These are phyloP conservation scores for Fusarium liriodendri DNA, from an alignment of 2,329 filamentous ascomycete species.

Conservation along the genomic window DNA sequence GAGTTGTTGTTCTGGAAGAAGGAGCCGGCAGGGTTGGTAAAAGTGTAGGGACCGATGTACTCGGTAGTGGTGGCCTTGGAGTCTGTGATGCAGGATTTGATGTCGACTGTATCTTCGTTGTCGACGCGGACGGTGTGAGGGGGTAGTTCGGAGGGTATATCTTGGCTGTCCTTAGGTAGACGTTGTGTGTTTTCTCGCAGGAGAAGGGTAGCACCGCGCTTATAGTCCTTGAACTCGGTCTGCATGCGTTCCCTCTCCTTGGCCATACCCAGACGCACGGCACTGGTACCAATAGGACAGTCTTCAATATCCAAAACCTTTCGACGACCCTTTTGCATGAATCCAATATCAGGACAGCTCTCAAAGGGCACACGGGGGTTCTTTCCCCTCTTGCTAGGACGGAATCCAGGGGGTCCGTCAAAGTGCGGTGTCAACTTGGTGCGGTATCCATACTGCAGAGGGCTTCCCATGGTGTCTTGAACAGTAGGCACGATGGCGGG, in stretches of 20 bases:
- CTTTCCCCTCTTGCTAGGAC: slow-evolving; percentile 62
- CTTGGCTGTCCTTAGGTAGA: slow-evolving; percentile 60
- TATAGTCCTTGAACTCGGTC: slow-evolving; percentile 76
- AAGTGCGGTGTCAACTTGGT: slow-evolving; percentile 99
- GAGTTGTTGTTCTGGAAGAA: slow-evolving; percentile 99
- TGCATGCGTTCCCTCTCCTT: slow-evolving; percentile 82
- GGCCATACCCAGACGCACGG: slow-evolving; percentile 82
- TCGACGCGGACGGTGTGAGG: slow-evolving; percentile 61
- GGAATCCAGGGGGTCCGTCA: slow-evolving; percentile 74
- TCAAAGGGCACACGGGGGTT: slow-evolving; percentile 62
- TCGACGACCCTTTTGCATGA: slow-evolving; percentile 85
- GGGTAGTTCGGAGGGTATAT: slow-evolving; percentile 43
- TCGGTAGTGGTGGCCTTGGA: slow-evolving; percentile 85
- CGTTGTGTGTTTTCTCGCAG: slow-evolving; percentile 87
- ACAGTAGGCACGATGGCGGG: slow-evolving; percentile 80
- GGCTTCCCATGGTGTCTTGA: slow-evolving; percentile 88
- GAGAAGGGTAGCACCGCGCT: slow-evolving; percentile 86
- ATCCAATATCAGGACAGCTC: slow-evolving; percentile 84
- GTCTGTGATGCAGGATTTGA: slow-evolving; percentile 91
- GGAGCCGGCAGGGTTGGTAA: slow-evolving; percentile 90
- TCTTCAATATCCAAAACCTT: slow-evolving; percentile 94
- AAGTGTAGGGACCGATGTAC: slow-evolving; percentile 85
- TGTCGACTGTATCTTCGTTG: slow-evolving; percentile 70
- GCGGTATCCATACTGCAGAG: slow-evolving; percentile 91
- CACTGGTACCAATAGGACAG: slow-evolving; percentile 92